Evolutionary conservation across 371 early-diverging fungal genomes (phyloP).

Genomic region (Apophysomyces trapeziformis): DNA sequence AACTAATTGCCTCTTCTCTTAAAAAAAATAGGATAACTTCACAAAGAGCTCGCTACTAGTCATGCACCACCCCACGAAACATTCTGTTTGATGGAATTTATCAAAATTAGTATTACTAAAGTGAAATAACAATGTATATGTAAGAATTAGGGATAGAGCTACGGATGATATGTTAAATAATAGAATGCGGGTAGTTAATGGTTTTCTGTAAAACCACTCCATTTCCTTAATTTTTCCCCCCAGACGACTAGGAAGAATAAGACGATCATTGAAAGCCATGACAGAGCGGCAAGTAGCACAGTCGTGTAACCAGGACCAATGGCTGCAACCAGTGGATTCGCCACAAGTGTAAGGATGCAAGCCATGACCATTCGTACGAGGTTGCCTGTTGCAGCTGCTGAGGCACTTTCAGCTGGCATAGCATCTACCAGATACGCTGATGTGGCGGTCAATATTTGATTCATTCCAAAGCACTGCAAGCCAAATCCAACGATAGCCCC

Average conservation of each 20-base stretch:
- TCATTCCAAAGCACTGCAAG: constrained; percentile 31
- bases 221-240: constrained; percentile 22
- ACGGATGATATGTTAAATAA: background rate
- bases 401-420: constrained; percentile 48
- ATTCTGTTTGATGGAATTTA: background rate
- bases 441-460: constrained; percentile 31
- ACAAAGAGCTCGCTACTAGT: too few species aligned
- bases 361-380: constrained; percentile 48
- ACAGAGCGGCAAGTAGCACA: constrained; percentile 29
- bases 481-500: constrained; percentile 49
- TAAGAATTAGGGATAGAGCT: too few species aligned
- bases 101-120: background rate
- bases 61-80: too few species aligned
- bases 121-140: too few species aligned
- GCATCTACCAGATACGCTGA: constrained; percentile 52
- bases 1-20: too few species aligned
- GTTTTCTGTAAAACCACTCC: constrained; percentile 16
- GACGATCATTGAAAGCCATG: constrained; percentile 16
- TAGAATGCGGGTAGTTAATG: background rate
- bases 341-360: constrained; percentile 37
- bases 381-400: constrained; percentile 50
- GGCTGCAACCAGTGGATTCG: constrained; percentile 28
- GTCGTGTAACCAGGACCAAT: constrained; percentile 34
- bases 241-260: constrained; percentile 23
- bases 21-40: too few species aligned